Conservation (phyloP, 106 monocot species). For the Dioscorea alata region DNA sequence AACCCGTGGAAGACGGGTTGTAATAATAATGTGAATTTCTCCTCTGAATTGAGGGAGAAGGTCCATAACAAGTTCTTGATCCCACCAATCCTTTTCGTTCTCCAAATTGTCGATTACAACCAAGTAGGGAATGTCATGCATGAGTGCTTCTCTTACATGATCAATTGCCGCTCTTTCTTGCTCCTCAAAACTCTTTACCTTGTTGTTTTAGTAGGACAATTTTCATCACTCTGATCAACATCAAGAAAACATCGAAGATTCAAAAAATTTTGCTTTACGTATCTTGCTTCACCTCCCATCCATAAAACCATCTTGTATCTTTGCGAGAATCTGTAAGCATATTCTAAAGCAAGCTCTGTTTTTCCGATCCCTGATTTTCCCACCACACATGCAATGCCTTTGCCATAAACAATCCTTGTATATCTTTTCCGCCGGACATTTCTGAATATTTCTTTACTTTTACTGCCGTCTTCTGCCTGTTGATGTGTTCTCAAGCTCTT, state of each 20-base stretch:
- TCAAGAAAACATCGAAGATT: constrained; percentile 60
- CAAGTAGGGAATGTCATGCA: constrained; percentile 71
- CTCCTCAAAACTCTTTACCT: constrained; percentile 67
- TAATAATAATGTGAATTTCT: constrained; percentile 83
- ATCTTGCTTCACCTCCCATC: constrained; percentile 77
- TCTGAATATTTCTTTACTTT: constrained; percentile 47
- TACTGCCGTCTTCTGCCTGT: constrained; percentile 41
- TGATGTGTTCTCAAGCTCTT: constrained; percentile 16
- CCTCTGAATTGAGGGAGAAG: constrained; percentile 79
- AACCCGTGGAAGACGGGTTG: constrained; percentile 69
- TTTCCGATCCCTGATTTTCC: constrained; percentile 94
- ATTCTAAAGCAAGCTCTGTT: constrained; percentile 81
- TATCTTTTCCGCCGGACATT: constrained; percentile 32
- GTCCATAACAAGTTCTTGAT: constrained; percentile 60
- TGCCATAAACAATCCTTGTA: constrained; percentile 61
- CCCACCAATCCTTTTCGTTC: constrained; percentile 94
- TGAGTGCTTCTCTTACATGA: constrained; percentile 66
- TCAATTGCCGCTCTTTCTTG: constrained; percentile 78
- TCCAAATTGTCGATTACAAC: constrained; percentile 88
- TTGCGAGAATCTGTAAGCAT: constrained; percentile 79
- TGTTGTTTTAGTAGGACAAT: constrained; percentile 44
- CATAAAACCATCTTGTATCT: constrained; percentile 92
- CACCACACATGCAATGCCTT: constrained; percentile 83
- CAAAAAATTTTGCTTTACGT: constrained; percentile 81
- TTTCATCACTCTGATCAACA: constrained; percentile 54